Evolutionary conservation across 495 filamentous ascomycete genomes (phyloP).

Genomic region (Annulohypoxylon moriforme): DNA sequence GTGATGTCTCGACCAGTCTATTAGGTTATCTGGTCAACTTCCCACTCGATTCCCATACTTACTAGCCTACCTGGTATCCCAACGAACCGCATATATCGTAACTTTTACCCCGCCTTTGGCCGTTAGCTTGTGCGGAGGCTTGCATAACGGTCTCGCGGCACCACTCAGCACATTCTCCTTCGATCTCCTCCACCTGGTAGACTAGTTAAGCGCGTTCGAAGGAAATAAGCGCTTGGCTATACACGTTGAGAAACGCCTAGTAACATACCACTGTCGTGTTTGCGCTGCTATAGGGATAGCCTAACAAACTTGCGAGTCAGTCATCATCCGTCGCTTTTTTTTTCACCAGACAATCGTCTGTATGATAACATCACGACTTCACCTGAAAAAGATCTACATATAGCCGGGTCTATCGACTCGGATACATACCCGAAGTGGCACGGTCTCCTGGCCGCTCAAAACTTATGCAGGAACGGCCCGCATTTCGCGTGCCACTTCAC

Average conservation of each 20-base stretch:
- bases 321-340: background rate
- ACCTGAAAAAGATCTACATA: conserved; percentile 38
- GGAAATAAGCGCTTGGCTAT: conserved; percentile 25
- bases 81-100: conserved; percentile 16
- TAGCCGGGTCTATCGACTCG: conserved; percentile 35
- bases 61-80: conserved; percentile 5
- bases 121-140: conserved; percentile 10
- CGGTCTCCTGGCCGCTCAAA: conserved; percentile 11
- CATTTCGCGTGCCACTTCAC: conserved; percentile 41
- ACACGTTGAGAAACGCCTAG: conserved; percentile 6
- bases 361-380: conserved; percentile 41
- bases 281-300: conserved; percentile 1
- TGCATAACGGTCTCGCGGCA: conserved; percentile 20
- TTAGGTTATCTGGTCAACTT: conserved; percentile 14
- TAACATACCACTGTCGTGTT: background rate
- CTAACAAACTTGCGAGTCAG: conserved; percentile 19
- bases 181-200: conserved; percentile 9
- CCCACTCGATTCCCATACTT: conserved; percentile 14
- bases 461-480: conserved; percentile 47
- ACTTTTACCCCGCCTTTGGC: conserved; percentile 39
- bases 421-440: conserved; percentile 32
- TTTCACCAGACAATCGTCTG: background rate
- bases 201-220: conserved; percentile 27
- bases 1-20: conserved; percentile 38
- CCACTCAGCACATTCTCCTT: conserved; percentile 11